phyloP scores from a whole-genome alignment of 192 early-diverging fungal genomes.

The Haplosporangium gracile region DNA sequence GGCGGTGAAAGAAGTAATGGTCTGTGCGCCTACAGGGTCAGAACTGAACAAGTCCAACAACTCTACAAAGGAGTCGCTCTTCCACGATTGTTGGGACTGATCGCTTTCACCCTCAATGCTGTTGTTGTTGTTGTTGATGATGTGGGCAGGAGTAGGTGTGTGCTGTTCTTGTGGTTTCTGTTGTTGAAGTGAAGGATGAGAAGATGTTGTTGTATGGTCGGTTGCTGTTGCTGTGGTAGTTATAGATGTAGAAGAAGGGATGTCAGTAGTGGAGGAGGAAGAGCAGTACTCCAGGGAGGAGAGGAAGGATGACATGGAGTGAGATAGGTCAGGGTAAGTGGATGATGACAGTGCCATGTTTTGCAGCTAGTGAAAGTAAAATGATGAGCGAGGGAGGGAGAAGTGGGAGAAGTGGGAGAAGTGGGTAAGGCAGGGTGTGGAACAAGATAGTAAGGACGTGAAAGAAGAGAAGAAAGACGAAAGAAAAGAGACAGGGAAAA shows the following conservation, averaged over 20 bases:
- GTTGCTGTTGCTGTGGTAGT: neutral
- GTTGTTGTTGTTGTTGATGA: neutral
- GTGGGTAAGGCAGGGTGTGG: too few species aligned
- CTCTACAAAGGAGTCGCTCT: neutral
- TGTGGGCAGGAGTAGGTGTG: neutral
- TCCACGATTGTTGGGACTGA: neutral
- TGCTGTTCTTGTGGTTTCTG: neutral
- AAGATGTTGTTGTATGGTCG: neutral
- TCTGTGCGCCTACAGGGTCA: neutral
- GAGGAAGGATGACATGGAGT: constrained; percentile 21
- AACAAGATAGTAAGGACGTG: too few species aligned
- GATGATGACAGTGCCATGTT: constrained; percentile 21
- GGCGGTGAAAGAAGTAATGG: neutral
- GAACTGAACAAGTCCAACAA: neutral
- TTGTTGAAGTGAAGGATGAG: neutral
- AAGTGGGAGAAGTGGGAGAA: too few species aligned
- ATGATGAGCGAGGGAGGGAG: too few species aligned
- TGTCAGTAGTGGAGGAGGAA: neutral
- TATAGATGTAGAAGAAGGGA: neutral
- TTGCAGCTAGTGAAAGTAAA: too few species aligned
- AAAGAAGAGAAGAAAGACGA: neutral
- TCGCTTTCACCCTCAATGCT: neutral
- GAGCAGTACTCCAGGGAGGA: constrained; percentile 10
- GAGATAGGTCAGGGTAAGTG: constrained; percentile 6
- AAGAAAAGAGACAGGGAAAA: neutral